These are phyloP conservation scores for Gymnopilus junonius DNA, from an alignment of 768 basidiomycete species.

Conservation along the genomic window DNA sequence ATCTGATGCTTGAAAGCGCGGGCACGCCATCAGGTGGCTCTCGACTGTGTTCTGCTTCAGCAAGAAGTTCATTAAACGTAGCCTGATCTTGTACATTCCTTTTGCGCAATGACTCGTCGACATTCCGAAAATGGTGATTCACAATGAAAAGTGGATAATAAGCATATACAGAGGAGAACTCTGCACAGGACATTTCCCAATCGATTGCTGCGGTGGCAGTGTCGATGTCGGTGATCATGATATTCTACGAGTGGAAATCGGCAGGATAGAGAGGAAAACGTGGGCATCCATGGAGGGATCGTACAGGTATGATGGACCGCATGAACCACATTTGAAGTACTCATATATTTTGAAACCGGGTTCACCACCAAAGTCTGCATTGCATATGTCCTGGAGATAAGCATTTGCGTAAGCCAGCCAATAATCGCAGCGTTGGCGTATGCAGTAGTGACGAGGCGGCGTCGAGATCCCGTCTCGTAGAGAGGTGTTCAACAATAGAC, in stretches of 20 bases:
- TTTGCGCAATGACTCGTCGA: neutral
- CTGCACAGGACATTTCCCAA: constrained; percentile 24
- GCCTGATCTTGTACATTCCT: constrained; percentile 8
- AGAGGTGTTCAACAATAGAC: neutral
- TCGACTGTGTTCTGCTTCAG: neutral
- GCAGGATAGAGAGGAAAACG: constrained; percentile 19
- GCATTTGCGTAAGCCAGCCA: constrained; percentile 10
- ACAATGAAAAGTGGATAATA: constrained; percentile 9
- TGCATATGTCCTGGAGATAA: neutral
- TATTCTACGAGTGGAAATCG: constrained; percentile 27
- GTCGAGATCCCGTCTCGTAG: neutral
- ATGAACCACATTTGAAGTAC: constrained; percentile 3
- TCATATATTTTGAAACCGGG: neutral
- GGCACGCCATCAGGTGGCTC: neutral
- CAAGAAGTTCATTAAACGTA: constrained; percentile 8
- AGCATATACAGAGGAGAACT: neutral
- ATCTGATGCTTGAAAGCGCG: neutral
- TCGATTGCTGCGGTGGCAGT: constrained; percentile 13
- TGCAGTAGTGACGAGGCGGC: neutral
- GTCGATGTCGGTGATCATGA: constrained; percentile 17
- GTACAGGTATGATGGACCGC: constrained; percentile 9
- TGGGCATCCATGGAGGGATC: constrained; percentile 12
- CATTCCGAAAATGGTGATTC: constrained; percentile 5
- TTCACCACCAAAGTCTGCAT: neutral
- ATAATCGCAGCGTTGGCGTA: neutral